Base-by-base conservation (phyloP, 2,329 filamentous ascomycete genomes). In the Fusarium torulosum region DNA sequence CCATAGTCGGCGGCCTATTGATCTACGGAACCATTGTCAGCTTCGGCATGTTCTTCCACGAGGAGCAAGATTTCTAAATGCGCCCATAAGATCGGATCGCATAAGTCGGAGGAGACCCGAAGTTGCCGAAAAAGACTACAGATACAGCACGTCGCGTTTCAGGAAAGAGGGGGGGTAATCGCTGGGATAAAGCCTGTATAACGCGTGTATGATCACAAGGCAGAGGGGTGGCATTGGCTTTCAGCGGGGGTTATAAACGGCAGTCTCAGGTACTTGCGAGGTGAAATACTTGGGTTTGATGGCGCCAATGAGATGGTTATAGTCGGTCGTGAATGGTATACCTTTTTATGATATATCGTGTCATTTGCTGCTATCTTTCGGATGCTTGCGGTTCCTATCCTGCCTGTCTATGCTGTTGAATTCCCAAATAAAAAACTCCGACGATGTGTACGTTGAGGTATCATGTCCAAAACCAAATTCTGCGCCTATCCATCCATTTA, bases 21-120 rank as follows among this genome's bases (percentile, higher is more conserved):
- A 99, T 99, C 78, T 99, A 99, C 81, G 93, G 93, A 58, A 99
- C 96, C 47, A 97, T 99, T 77, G 96, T 99, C 81, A 96, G 92
- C 82, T 99, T 99, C 80, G 91, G 92, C 70, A 92, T 97, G 89
- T 99, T 98, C 83, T 99, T 99, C 85, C 91, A 95, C 78, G 94
- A 98, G 80, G 94, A 98, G 78, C 92, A 97, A 77, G 96, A 98
- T 74, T 99, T 98, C 79, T 98, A 81, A 82, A 63, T 51, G 35
- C 53, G 62, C 50, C 33, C 53, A 27, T 23, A 33, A 40, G 35
- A 41, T 11, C 14, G 37, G 29, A 41, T 21, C 31, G 45, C 40
- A 53, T 50, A 41, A 42, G 35, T 21, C 38, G 38, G 53, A 45
- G 43, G 33, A 20, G 25, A 49, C 23, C 40, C 29, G n/a, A 41